Evolutionary conservation across 805 yeast species (phyloP), one percentile per base, ranked within the genome.

Genomic region (Vanderwaltozyma tropicalis): DNA sequence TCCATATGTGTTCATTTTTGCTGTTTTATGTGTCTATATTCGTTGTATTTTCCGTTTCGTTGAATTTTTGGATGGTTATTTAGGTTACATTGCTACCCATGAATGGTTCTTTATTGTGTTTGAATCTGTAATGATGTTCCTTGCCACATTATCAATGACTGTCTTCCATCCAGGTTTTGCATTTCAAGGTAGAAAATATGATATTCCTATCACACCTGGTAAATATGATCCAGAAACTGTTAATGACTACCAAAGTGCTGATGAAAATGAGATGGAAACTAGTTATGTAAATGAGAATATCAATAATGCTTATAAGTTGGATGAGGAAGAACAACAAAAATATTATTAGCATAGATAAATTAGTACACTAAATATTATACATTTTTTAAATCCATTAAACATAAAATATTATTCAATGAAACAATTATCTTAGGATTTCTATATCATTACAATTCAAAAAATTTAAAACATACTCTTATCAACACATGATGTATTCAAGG

Each of bases 1-100:
- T 45, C 74, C 78, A 1, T 17, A 64, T 8, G 69, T 65, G 0
- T 51, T 78, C 14, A 48, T 72, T 1, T n/a, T 59, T 3, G 64
- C 80, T 1, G 74, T 76, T 4, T 17, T 72, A 3, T 67, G 75
- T 31, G 67, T 85, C 18, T 78, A 72, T 44, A 63, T 74, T 21
- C 71, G 95, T 52, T 80, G 88, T 46, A 63, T 78, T 30, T 85
- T 82, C 59, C 71, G 95, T 53, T 68, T 83, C 22, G 68, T 73
- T 28, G 95, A 86, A 58, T 64, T 86, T 41, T 58, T 76, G 2
- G 75, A 77, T 50, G 64, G 63, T 12, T 83, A 88, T 80, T 41
- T 51, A 6, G 89, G 94, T 1, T 65, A 57, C 40, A 62, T 86
- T 48, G 79, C 82, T 34, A 63, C 67, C 2, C 74, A 71, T 38